Base-by-base conservation (phyloP, 306 rosid genomes). In the Nissolia schottii region DNA sequence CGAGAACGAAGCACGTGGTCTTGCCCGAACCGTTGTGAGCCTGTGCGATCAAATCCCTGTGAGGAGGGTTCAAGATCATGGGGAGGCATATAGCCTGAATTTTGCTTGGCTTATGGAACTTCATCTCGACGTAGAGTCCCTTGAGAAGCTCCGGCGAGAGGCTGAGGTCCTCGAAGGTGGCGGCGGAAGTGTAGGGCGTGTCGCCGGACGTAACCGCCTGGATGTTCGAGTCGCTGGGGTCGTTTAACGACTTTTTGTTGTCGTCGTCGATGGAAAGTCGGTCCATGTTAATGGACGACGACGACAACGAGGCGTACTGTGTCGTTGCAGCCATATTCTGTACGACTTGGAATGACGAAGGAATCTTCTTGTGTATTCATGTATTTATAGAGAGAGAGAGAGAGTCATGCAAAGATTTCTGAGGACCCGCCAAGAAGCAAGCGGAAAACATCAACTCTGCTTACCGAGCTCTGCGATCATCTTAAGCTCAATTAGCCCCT, bases 21-120 rank as follows among this genome's bases (percentile, higher is more conserved):
- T 93, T 93, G 0, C 98, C 96, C 1, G 98, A 93, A 37, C 98
- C 97, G 41, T 93, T 93, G 66, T 89, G 98, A 2, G 98, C 97
- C 73, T 93, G 98, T 0, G 98, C 97, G 6, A 91, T 88, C 80
- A 93, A 74, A 74, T 91, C 92, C 65, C 80, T 84, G 62, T 81
- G 7, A 2, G 98, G 98, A 31, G 96, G 89, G 3, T 59, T 86
- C 67, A 93, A 77, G 11, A 91, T 89, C 98, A 93, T 89, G 0
- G 97, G 98, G 82, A 93, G 71, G 31, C 85, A 87, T 57, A 91
- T 77, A 13, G 91, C 92, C 67, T 91, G 97, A 28, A 93, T 87
- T 77, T 91, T 93, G 41, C 96, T 91, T 1, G 96, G 97, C 77
- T 85, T 91, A 66, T 85, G 82, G 31, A 91, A 91, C 57, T 77